These are phyloP conservation scores for Cucumis sativus DNA, from an alignment of 306 rosid species.

Conservation along the genomic window DNA sequence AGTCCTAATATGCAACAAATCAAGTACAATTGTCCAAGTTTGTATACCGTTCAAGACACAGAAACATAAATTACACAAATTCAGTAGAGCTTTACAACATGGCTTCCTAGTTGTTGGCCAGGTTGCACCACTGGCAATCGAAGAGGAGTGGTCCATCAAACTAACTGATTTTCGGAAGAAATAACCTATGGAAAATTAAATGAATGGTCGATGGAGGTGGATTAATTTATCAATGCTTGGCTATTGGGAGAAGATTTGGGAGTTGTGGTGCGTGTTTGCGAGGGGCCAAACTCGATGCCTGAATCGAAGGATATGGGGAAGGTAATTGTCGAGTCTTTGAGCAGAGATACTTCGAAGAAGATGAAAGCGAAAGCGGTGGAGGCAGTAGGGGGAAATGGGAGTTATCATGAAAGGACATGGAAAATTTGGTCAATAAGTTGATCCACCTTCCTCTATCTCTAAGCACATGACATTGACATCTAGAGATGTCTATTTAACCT, in stretches of 20 bases:
- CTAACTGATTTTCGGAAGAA: slow-evolving; percentile 78
- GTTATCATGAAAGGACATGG: slow-evolving; percentile 21
- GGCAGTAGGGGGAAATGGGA: slow-evolving; percentile 23
- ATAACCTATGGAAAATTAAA: slow-evolving; percentile 46
- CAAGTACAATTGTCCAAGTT: not conserved
- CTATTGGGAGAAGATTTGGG: slow-evolving; percentile 39
- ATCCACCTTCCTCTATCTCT: no score
- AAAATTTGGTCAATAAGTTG: slow-evolving; percentile 17
- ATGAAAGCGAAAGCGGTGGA: slow-evolving; percentile 13
- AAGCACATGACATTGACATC: no score
- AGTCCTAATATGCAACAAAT: slow-evolving; percentile 63
- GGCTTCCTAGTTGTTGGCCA: slow-evolving; percentile 64
- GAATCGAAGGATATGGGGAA: slow-evolving; percentile 32
- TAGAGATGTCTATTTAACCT: no score
- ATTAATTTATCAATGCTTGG: slow-evolving; percentile 38
- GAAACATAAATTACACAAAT: slow-evolving; percentile 5
- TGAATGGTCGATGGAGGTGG: slow-evolving; percentile 79
- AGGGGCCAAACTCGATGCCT: slow-evolving; percentile 33
- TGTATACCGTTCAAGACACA: not conserved
- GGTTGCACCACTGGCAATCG: slow-evolving; percentile 97
- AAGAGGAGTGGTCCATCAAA: slow-evolving; percentile 78
- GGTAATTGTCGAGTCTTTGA: slow-evolving; percentile 10
- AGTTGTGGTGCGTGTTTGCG: slow-evolving; percentile 28
- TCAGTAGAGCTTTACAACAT: slow-evolving; percentile 49
- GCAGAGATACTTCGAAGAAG: slow-evolving; percentile 12